Percentiles rank a stretch among this genome's conserved stretches.
These are phyloP conservation scores for Irpex lacteus DNA, from an alignment of 1,284 basidiomycete species.

Conservation along the genomic window DNA sequence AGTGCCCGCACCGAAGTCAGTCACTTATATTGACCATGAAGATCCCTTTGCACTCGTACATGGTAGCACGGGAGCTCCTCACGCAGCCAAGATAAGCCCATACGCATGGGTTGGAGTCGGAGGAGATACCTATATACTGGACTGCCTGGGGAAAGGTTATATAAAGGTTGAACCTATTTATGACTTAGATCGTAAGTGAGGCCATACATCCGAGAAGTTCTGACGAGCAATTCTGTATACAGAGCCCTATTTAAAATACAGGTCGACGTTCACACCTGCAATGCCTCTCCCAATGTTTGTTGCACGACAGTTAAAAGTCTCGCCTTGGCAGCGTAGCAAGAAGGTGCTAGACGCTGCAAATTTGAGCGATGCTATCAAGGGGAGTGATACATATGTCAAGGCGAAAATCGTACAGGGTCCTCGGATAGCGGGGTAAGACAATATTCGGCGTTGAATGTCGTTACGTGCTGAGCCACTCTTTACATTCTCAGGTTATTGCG, in stretches of 20 bases:
- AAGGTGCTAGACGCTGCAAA: slow-evolving; percentile 50
- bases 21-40: slow-evolving; percentile 82
- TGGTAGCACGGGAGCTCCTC: slow-evolving; percentile 49
- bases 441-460: slow-evolving; percentile 13
- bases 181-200: slow-evolving; percentile 37
- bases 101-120: slow-evolving; percentile 86
- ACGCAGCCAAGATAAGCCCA: slow-evolving; percentile 47
- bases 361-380: slow-evolving; percentile 58
- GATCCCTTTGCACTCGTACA: slow-evolving; percentile 70
- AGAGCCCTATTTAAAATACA: slow-evolving; percentile 35
- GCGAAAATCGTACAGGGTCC: slow-evolving; percentile 51
- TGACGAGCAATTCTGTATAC: not conserved
- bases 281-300: slow-evolving; percentile 41
- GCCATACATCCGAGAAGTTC: not conserved
- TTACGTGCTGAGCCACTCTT: not conserved
- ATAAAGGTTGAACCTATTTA: slow-evolving; percentile 61
- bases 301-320: slow-evolving; percentile 43
- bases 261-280: slow-evolving; percentile 54
- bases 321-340: slow-evolving; percentile 54
- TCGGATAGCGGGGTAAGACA: slow-evolving; percentile 43
- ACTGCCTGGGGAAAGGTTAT: slow-evolving; percentile 74
- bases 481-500: slow-evolving; percentile 49
- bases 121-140: slow-evolving; percentile 70
- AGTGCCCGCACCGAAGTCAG: slow-evolving; percentile 57
- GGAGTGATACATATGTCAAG: slow-evolving; percentile 65